These are phyloP conservation scores for Persicaria maculosa DNA, from an alignment of 148 eudicot species.

Conservation along the genomic window DNA sequence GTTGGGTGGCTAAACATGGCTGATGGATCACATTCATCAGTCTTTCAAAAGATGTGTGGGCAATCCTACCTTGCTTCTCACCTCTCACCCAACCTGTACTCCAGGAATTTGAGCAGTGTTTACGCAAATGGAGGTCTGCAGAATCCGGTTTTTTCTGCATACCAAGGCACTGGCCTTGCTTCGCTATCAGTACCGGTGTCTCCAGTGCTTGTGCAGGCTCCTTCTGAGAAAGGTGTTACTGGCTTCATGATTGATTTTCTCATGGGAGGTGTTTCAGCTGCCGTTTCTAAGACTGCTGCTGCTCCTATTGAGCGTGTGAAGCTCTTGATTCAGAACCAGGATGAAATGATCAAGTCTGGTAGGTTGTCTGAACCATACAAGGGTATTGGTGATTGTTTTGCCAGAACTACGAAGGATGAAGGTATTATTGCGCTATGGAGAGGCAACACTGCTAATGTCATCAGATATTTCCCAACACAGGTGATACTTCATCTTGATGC, in stretches of 20 bases:
- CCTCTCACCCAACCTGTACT: constrained; percentile 28
- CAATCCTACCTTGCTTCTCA: constrained; percentile 33
- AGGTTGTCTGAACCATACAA: constrained; percentile 67
- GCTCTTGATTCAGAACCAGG: constrained; percentile 76
- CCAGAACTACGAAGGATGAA: constrained; percentile 66
- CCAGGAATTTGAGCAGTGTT: constrained; percentile 22
- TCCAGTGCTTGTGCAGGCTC: constrained; percentile 39
- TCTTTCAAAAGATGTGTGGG: constrained; percentile 36
- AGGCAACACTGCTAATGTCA: constrained; percentile 72
- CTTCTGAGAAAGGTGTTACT: constrained; percentile 29
- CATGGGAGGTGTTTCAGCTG: constrained; percentile 75
- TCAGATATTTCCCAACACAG: constrained; percentile 91
- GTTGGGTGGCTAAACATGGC: constrained; percentile 28
- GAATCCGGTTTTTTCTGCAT: constrained; percentile 18
- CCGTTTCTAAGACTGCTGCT: constrained; percentile 67
- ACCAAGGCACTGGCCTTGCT: constrained; percentile 20
- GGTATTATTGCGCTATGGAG: constrained; percentile 67
- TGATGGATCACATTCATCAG: constrained; percentile 38
- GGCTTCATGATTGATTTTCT: constrained; percentile 53
- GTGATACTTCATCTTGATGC: constrained; percentile 14
- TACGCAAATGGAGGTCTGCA: constrained; percentile 32
- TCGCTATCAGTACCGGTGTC: constrained; percentile 22
- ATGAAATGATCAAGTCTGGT: constrained; percentile 70
- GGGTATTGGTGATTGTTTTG: constrained; percentile 63
- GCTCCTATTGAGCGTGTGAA: constrained; percentile 82